Percentiles rank a stretch among this genome's conserved stretches.
These are phyloP conservation scores for Corylus avellana DNA, from an alignment of 306 rosid species.

Conservation along the genomic window DNA sequence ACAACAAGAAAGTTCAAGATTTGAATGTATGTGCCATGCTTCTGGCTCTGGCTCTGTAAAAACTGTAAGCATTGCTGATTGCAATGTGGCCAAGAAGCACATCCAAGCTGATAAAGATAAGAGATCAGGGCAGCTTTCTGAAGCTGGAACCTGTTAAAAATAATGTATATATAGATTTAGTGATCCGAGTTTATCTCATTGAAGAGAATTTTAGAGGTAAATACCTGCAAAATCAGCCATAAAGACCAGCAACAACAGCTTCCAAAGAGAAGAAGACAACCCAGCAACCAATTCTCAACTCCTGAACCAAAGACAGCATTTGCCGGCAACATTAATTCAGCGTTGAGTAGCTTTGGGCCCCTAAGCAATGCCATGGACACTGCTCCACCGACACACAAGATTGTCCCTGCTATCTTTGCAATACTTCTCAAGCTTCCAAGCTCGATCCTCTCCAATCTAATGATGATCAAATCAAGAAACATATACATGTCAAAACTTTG, in stretches of 20 bases:
- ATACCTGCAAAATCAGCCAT: conserved; percentile 58
- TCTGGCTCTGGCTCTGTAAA: conserved; percentile 31
- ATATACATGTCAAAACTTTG: background rate
- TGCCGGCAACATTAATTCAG: conserved; percentile 19
- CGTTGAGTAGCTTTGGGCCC: conserved; percentile 57
- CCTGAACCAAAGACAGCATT: conserved; percentile 20
- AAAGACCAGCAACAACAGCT: conserved; percentile 43
- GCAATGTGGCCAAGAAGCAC: conserved; percentile 52
- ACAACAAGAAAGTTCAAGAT: conserved; percentile 22
- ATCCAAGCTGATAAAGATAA: conserved; percentile 57
- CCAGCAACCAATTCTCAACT: conserved; percentile 40
- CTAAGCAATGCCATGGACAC: conserved; percentile 47
- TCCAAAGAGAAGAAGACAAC: conserved; percentile 44
- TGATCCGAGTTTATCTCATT: background rate
- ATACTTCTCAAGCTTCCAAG: conserved; percentile 44
- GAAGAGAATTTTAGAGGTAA: background rate
- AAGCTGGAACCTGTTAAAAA: conserved; percentile 45
- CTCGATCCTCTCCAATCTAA: conserved; percentile 46
- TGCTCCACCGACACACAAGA: conserved; percentile 55
- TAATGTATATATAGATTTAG: background rate
- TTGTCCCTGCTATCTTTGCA: conserved; percentile 59
- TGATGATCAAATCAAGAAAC: background rate
- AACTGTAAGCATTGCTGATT: conserved; percentile 34
- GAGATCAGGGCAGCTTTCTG: conserved; percentile 48
- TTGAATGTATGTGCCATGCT: conserved; percentile 48